Evolutionary conservation across 345 rosid species (phyloP).

Genomic region (Viola odorata): DNA sequence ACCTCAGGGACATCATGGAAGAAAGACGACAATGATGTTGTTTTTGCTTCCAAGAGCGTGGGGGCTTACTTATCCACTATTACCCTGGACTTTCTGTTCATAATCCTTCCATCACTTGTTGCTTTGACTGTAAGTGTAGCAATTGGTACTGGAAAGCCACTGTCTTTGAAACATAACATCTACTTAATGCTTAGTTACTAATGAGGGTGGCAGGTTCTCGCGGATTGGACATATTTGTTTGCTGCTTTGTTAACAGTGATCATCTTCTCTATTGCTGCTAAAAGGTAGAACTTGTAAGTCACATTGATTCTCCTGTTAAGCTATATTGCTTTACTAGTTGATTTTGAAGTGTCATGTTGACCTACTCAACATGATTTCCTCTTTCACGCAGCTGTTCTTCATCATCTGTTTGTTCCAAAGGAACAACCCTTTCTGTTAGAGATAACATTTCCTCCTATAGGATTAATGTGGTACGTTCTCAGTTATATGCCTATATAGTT

Average conservation of each 20-base stretch:
- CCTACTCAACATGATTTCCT: background rate
- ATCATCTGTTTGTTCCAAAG: conserved; percentile 24
- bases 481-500: background rate
- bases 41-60: conserved; percentile 35
- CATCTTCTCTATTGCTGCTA: conserved; percentile 32
- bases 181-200: background rate
- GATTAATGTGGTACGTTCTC: conserved; percentile 49
- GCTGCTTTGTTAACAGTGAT: conserved; percentile 32
- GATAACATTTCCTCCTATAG: conserved; percentile 54
- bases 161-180: background rate
- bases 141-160: background rate
- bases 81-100: conserved; percentile 53
- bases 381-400: conserved; percentile 28
- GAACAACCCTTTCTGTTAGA: conserved; percentile 39
- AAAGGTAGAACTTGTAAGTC: conserved; percentile 70
- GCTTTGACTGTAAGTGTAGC: conserved; percentile 56
- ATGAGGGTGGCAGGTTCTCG: conserved; percentile 46
- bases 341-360: too few relatives aligned
- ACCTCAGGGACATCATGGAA: conserved; percentile 22
- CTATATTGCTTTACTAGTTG: too few relatives aligned
- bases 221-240: conserved; percentile 60
- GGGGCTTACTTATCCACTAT: conserved; percentile 36
- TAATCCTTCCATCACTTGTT: conserved; percentile 55
- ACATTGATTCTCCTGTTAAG: background rate
- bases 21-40: conserved; percentile 38